These are phyloP conservation scores for Lactarius hatsudake DNA, from an alignment of 768 basidiomycete species.

Conservation along the genomic window DNA sequence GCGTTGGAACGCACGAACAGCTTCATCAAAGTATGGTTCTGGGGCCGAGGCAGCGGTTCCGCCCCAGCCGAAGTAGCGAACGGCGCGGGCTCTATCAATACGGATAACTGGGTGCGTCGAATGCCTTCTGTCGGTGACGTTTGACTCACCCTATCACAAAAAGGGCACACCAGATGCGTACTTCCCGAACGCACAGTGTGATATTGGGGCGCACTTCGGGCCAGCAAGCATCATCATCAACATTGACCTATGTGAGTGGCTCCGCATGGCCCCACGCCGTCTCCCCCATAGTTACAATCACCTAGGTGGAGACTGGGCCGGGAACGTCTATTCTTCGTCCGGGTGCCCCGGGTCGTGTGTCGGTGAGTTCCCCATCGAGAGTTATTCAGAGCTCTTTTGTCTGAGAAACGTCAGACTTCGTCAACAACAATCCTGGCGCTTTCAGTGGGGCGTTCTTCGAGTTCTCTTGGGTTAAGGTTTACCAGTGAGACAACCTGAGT, in stretches of 20 bases:
- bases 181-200: conserved; percentile 34
- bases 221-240: conserved; percentile 32
- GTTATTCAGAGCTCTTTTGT: background rate
- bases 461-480: conserved; percentile 25
- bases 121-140: background rate
- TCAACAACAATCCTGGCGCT: conserved; percentile 22
- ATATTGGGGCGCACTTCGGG: conserved; percentile 35
- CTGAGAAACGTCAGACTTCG: conserved; percentile 9
- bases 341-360: conserved; percentile 28
- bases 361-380: conserved; percentile 15
- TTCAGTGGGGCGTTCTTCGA: conserved; percentile 23
- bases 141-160: background rate
- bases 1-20: conserved; percentile 33
- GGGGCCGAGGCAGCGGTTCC: conserved; percentile 33
- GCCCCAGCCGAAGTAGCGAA: conserved; percentile 20
- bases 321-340: conserved; percentile 19
- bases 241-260: conserved; percentile 28
- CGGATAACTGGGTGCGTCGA: conserved; percentile 28
- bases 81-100: conserved; percentile 26
- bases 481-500: background rate
- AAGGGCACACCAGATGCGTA: conserved; percentile 29
- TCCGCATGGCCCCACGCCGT: background rate
- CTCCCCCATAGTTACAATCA: background rate
- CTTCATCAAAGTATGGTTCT: conserved; percentile 39
- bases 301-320: conserved; percentile 29